A percentile compares a stretch with the other conserved stretches of the same genome.
Conservation (phyloP, 148 eudicot genomes). For the Cornus kousa region DNA sequence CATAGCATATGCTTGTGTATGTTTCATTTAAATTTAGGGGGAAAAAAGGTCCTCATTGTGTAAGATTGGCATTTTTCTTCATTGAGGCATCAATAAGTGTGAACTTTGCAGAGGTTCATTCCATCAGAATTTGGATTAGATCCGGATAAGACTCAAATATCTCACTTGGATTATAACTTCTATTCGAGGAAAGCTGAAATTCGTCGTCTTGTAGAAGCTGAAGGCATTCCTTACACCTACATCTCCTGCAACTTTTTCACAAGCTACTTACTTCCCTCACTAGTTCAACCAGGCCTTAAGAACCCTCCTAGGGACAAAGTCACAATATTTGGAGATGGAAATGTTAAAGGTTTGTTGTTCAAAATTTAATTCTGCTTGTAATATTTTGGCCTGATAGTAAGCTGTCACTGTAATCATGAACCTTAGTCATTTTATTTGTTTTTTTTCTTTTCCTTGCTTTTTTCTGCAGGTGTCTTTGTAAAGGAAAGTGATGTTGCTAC, state of each 20-base stretch:
- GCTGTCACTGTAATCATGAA: neutral
- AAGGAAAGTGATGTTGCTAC: constrained; percentile 79
- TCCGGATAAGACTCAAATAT: constrained; percentile 48
- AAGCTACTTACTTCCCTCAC: constrained; percentile 77
- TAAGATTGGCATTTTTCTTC: neutral
- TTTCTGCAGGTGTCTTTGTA: constrained; percentile 58
- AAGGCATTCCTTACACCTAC: constrained; percentile 74
- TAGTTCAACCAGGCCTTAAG: constrained; percentile 72
- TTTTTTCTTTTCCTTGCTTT: neutral
- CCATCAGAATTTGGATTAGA: constrained; percentile 88
- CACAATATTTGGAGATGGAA: constrained; percentile 69
- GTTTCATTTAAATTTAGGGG: neutral
- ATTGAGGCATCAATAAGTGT: neutral
- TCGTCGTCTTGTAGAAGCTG: constrained; percentile 68
- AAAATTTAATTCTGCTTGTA: neutral
- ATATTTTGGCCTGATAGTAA: neutral
- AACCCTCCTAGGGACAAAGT: constrained; percentile 79
- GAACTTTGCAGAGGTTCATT: constrained; percentile 55
- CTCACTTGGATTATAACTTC: constrained; percentile 43
- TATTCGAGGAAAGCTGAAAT: constrained; percentile 65
- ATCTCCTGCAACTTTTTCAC: constrained; percentile 67
- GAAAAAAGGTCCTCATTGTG: neutral
- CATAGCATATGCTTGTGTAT: neutral
- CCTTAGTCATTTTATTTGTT: neutral
- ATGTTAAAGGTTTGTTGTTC: constrained; percentile 54